Percentiles rank a stretch among this genome's conserved stretches.
phyloP scores from a whole-genome alignment of 768 basidiomycete genomes.

The Lentinus brumalis region DNA sequence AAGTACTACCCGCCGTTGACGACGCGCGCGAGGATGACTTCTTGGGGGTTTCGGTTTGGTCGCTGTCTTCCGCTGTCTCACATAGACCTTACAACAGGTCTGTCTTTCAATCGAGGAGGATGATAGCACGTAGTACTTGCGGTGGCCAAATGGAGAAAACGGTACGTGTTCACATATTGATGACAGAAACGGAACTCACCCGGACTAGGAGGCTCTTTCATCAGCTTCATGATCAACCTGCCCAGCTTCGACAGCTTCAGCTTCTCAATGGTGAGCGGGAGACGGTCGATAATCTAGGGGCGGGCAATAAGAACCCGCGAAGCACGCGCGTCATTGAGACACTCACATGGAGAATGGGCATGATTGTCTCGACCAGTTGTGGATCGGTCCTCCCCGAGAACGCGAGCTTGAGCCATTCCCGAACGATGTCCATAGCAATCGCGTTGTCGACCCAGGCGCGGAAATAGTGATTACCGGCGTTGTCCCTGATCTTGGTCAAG shows the following conservation, averaged over 20 bases:
- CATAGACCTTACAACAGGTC: too few species aligned
- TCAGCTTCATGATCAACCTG: slow-evolving; percentile 75
- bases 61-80: too few species aligned
- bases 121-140: not conserved
- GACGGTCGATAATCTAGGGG: slow-evolving; percentile 75
- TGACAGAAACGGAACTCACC: slow-evolving; percentile 59
- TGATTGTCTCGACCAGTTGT: slow-evolving; percentile 69
- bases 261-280: slow-evolving; percentile 72
- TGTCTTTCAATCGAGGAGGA: too few species aligned
- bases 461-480: slow-evolving; percentile 85
- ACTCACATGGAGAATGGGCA: slow-evolving; percentile 87
- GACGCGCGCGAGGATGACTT: too few species aligned
- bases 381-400: slow-evolving; percentile 56
- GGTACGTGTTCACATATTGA: not conserved
- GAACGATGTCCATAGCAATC: slow-evolving; percentile 72
- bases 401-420: slow-evolving; percentile 80
- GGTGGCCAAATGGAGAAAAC: not conserved
- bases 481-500: slow-evolving; percentile 78
- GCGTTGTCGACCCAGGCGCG: slow-evolving; percentile 83
- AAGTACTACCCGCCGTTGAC: too few species aligned
- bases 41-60: too few species aligned
- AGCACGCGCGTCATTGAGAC: not conserved
- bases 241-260: slow-evolving; percentile 76
- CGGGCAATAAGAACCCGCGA: not conserved
- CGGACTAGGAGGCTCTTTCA: slow-evolving; percentile 72